These are phyloP conservation scores for Talaromyces sp. DNA, from an alignment of 2,329 filamentous ascomycete genomes.

Conservation along the genomic window DNA sequence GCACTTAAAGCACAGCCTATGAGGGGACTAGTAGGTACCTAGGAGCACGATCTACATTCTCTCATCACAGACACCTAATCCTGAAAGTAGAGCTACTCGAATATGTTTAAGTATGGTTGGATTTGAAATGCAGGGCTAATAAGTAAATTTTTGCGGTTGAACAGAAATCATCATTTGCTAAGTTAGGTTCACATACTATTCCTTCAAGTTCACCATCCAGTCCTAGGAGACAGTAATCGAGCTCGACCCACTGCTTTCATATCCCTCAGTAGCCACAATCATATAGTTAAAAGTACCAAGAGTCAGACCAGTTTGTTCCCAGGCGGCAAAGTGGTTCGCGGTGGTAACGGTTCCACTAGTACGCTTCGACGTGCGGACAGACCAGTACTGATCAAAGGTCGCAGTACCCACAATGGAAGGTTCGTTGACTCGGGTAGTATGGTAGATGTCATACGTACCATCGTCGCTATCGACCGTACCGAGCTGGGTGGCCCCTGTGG, in stretches of 20 bases:
- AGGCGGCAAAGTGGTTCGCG: slow-evolving; percentile 32
- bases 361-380: slow-evolving; percentile 32
- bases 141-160: neutral
- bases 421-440: slow-evolving; percentile 28
- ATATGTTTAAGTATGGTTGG: neutral
- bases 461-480: slow-evolving; percentile 35
- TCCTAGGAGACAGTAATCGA: slow-evolving; percentile 3
- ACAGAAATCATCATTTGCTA: neutral
- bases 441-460: slow-evolving; percentile 33
- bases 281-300: slow-evolving; percentile 34
- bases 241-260: slow-evolving; percentile 5
- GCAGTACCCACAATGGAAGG: slow-evolving; percentile 35
- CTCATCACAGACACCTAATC: neutral
- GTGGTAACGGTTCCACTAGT: slow-evolving; percentile 30
- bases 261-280: slow-evolving; percentile 36
- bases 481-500: slow-evolving; percentile 19
- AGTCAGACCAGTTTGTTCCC: slow-evolving; percentile 25
- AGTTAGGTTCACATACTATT: neutral
- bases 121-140: neutral
- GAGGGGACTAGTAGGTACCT: too few relatives aligned
- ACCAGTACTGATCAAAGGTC: slow-evolving; percentile 41
- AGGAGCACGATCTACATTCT: too few relatives aligned
- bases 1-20: too few relatives aligned
- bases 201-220: neutral
- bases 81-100: neutral